These are phyloP conservation scores for Trifolium subterraneum DNA, from an alignment of 306 rosid species.

Conservation along the genomic window DNA sequence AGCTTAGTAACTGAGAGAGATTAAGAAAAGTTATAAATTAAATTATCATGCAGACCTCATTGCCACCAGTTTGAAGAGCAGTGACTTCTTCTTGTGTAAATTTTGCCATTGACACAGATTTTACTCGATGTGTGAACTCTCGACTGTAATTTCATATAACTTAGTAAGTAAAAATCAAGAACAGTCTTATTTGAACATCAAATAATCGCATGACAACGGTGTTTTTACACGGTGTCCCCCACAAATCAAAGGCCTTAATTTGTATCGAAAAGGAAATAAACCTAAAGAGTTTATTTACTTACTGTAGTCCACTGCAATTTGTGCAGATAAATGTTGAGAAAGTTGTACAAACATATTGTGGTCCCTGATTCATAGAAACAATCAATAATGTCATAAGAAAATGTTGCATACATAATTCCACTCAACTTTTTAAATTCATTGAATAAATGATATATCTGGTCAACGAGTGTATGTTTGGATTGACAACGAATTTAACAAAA, in stretches of 20 bases:
- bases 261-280: background rate
- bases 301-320: slow-evolving; percentile 97
- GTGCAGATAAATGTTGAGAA: slow-evolving; percentile 87
- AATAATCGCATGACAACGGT: no score
- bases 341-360: slow-evolving; percentile 91
- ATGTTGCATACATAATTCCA: background rate
- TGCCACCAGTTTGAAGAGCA: slow-evolving; percentile 92
- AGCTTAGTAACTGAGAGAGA: background rate
- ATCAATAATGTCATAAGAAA: background rate
- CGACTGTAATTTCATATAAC: slow-evolving; percentile 63
- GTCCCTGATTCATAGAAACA: slow-evolving; percentile 65
- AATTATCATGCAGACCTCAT: slow-evolving; percentile 62
- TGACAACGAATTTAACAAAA: no score
- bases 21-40: background rate
- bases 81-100: slow-evolving; percentile 73
- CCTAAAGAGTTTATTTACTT: slow-evolving; percentile 35
- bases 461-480: no score
- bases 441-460: no score
- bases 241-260: background rate
- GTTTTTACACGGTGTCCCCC: no score
- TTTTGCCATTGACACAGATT: slow-evolving; percentile 90
- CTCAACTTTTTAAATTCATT: no score
- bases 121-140: slow-evolving; percentile 89
- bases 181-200: background rate
- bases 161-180: background rate